Base-by-base conservation (phyloP, 1,139 yeast species). In the Yamadazyma aaseri region DNA sequence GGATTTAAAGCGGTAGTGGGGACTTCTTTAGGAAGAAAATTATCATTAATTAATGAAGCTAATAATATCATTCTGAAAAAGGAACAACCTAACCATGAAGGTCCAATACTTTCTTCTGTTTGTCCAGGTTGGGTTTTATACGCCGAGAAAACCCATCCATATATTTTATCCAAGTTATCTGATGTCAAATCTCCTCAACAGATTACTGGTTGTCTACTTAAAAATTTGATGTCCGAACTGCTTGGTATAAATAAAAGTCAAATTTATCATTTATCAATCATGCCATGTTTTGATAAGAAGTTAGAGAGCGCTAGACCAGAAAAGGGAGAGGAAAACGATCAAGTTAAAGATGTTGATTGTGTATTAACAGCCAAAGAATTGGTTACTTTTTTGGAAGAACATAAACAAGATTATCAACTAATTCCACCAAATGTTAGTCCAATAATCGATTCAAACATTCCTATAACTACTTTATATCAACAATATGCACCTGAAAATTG, bases 111-210 rank as follows among this genome's bases (percentile, higher is more conserved):
- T 48, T 66, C 86, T 45, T 70, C 87, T 4, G 72, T 85, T 2
- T 92, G 97, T 57, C 99, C 99, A 0, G 99, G 99, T 0, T 92
- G 96, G 90, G 95, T 94, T 0, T 70, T 94, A 23, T 92, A 92
- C 51, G 96, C 92, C 0, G 98, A 92, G 52, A 92, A 92, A 65
- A 90, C 97, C 0, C 97, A 92, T 56, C 95, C 95, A 0, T 81
- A 85, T 42, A 66, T 92, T 14, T 63, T 89, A 17, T 84, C 90
- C 0, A 39, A 64, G 41, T 42, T 83, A 34, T 69, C 83, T 15
- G 70, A 71, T 20, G 82, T 85, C 32, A 86, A 87, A 51, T 86
- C 96, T 1, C 94, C 98, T 3, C 97, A 92, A 60, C 97, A 87
- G 55, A 83, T 92, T 35, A 87, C 97, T 0, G 97, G 97, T 0